Percentiles rank a stretch among this genome's conserved stretches.
Conservation (phyloP, 2,329 filamentous ascomycete species). For the Fusarium cicatricum region DNA sequence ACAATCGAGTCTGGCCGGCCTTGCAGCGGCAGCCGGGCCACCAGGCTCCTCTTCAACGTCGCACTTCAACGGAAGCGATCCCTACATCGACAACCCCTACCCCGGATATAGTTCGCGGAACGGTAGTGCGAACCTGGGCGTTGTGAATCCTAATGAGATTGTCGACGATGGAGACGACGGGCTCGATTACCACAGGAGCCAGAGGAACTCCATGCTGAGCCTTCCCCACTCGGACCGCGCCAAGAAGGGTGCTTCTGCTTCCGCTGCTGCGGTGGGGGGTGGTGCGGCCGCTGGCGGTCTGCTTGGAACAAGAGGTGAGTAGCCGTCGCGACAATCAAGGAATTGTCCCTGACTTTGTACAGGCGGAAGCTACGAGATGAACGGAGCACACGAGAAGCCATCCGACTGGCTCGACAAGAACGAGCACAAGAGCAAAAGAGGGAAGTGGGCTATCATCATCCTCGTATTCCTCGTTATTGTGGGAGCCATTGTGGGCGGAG, state of each 20-base stretch:
- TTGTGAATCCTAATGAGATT: constrained; percentile 81
- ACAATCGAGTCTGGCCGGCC: constrained; percentile 49
- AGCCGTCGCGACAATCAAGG: background rate
- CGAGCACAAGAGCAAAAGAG: constrained; percentile 67
- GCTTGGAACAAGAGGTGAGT: constrained; percentile 44
- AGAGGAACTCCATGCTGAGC: constrained; percentile 67
- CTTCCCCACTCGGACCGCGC: constrained; percentile 55
- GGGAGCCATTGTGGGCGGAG: constrained; percentile 76
- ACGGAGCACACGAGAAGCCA: constrained; percentile 65
- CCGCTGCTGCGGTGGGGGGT: constrained; percentile 56
- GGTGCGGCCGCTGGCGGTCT: constrained; percentile 53
- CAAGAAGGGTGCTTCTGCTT: constrained; percentile 35
- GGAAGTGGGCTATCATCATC: constrained; percentile 73
- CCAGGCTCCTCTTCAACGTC: constrained; percentile 25
- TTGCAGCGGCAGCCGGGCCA: constrained; percentile 42
- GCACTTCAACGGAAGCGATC: constrained; percentile 44
- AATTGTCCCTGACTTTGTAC: constrained; percentile 16
- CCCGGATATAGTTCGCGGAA: constrained; percentile 59
- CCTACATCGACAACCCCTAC: constrained; percentile 73
- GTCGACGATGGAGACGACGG: constrained; percentile 90
- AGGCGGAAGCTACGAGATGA: constrained; percentile 46
- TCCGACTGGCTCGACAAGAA: constrained; percentile 69
- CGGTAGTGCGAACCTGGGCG: constrained; percentile 60
- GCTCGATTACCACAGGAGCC: constrained; percentile 61
- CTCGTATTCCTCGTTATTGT: constrained; percentile 71